Evolutionary conservation across 441 rosid genomes (phyloP), one percentile per base, ranked within the genome.

Genomic region (Manihot esculenta): DNA sequence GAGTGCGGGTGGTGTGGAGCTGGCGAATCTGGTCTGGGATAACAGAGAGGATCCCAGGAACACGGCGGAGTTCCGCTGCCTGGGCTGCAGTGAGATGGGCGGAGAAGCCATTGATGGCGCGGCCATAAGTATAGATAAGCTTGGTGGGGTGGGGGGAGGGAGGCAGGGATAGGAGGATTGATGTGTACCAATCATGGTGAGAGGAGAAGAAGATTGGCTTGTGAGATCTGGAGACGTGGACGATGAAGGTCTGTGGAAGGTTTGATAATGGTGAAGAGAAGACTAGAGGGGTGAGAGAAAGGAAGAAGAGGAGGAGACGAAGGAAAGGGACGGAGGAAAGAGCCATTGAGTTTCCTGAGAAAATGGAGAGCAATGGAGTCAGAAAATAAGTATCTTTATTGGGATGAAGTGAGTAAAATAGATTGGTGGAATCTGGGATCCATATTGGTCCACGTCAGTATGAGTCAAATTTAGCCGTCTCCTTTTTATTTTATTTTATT

Each of bases 1-100:
- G 97, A 1, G 97, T 85, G 35, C 78, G 89, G 14, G 98, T 91
- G 49, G 97, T 93, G 80, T 93, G 98, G 74, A 88, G 85, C 74
- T 70, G 76, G 72, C 92, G 92, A 78, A 83, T 80, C 47, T 80
- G 84, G 76, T 93, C 94, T 0, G 88, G 88, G 63, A 82, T 61
- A 44, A 87, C 90, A 21, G 91, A 85, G 65, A 93, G 85, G 65
- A 93, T 64, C 11, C 88, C 85, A 0, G 86, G 83, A 56, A 69
- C n/a, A 55, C 69, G 80, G 41, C 83, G 82, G 63, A 91, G 86
- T 18, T 55, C 54, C 7, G 70, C 67, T 1, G 86, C 88, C 44
- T 91, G 94, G 14, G 66, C 0, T 35, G 81, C 53, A 5, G 91
- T 78, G 69, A 90, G 86, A 20, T 72, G 84, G 70, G 91, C 94